These are phyloP conservation scores for Phytophthora multivora DNA, from an alignment of 352 stramenopile genomes.

Conservation along the genomic window DNA sequence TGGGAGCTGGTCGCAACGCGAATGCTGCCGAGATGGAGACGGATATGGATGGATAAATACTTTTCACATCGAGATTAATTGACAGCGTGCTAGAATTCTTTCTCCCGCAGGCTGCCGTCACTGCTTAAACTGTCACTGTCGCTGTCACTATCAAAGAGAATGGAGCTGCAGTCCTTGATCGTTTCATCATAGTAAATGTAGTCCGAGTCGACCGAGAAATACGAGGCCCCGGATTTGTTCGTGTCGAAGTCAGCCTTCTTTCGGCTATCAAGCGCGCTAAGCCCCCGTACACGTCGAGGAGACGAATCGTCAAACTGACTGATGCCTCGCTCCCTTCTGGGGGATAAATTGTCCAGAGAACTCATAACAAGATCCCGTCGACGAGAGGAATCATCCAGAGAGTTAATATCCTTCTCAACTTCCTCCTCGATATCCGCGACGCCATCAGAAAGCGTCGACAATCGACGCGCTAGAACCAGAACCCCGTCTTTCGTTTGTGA, in stretches of 20 bases:
- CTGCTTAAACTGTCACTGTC: constrained; percentile 15
- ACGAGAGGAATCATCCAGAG: constrained; percentile 25
- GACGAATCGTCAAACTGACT: constrained; percentile 28
- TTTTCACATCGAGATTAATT: constrained; percentile 3
- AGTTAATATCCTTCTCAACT: constrained; percentile 7
- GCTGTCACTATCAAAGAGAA: constrained; percentile 18
- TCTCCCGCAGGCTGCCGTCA: constrained; percentile 22
- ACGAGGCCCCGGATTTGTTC: constrained; percentile 20
- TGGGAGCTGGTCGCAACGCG: constrained; percentile 41
- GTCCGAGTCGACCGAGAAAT: constrained; percentile 35
- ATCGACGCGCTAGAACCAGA: constrained; percentile 9
- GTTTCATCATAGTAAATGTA: constrained; percentile 23
- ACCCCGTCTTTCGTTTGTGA: not conserved
- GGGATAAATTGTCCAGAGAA: constrained; percentile 2
- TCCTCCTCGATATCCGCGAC: constrained; percentile 16
- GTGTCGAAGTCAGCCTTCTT: constrained; percentile 14
- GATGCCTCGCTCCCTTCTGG: constrained; percentile 19
- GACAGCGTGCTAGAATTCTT: constrained; percentile 30
- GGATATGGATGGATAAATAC: not conserved
- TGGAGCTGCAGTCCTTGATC: constrained; percentile 28
- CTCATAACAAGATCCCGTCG: constrained; percentile 16
- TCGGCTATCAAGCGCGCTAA: constrained; percentile 26
- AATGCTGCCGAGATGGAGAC: constrained; percentile 30
- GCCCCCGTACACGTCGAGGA: constrained; percentile 21
- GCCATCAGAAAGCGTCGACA: constrained; percentile 26